Evolutionary conservation across 2,329 filamentous ascomycete species (phyloP).

Genomic region (Pseudogymnoascus sp.): DNA sequence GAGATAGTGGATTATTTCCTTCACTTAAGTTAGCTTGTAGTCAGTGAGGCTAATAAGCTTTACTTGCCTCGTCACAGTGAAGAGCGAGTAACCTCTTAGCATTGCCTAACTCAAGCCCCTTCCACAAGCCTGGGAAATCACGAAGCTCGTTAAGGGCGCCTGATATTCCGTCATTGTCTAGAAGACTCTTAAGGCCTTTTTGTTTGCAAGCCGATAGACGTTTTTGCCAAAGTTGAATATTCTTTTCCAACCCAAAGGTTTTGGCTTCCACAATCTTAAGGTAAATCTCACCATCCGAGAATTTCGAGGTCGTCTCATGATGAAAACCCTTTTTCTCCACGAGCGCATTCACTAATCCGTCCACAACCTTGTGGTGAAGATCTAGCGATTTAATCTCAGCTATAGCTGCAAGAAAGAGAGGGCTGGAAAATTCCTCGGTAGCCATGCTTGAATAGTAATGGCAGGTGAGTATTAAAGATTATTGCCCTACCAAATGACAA

Average conservation of each 20-base stretch:
- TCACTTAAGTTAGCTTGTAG: background rate
- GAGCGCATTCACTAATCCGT: too few species aligned
- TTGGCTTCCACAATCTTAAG: background rate
- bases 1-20: background rate
- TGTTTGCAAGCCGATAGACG: background rate
- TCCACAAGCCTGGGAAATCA: too few species aligned
- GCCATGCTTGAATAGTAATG: too few species aligned
- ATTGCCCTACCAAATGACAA: too few species aligned
- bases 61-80: slow-evolving; percentile 10
- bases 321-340: too few species aligned
- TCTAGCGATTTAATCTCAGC: too few species aligned
- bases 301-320: too few species aligned
- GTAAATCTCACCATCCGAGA: background rate
- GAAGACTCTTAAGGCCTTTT: background rate
- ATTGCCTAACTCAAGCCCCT: slow-evolving; percentile 12
- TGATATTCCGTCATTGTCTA: background rate
- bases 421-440: too few species aligned
- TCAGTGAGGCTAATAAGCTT: background rate
- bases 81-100: slow-evolving; percentile 2
- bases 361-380: too few species aligned
- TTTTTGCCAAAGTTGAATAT: background rate
- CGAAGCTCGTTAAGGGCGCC: background rate
- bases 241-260: background rate
- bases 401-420: too few species aligned
- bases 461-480: too few species aligned